These are phyloP conservation scores for Benincasa hispida DNA, from an alignment of 306 rosid genomes.

Conservation along the genomic window DNA sequence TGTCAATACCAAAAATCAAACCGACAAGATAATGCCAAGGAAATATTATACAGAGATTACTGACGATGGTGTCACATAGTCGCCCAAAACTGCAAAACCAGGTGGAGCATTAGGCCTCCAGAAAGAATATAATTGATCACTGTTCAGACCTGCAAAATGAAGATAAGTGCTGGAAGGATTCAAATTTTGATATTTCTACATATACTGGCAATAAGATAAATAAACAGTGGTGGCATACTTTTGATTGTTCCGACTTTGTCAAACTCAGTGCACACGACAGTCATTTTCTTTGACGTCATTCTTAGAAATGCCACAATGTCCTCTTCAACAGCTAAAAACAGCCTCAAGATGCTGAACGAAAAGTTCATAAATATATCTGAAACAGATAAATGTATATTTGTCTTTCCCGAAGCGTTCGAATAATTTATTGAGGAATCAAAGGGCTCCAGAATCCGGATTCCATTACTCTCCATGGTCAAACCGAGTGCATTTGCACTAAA, in stretches of 20 bases:
- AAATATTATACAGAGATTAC: slow-evolving; percentile 20
- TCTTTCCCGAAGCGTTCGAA: slow-evolving; percentile 82
- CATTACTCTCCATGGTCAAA: slow-evolving; percentile 90
- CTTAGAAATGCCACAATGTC: slow-evolving; percentile 79
- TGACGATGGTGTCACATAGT: slow-evolving; percentile 81
- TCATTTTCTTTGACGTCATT: slow-evolving; percentile 76
- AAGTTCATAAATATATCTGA: slow-evolving; percentile 90
- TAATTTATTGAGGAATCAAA: slow-evolving; percentile 73
- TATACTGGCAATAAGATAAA: neutral
- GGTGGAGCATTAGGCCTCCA: slow-evolving; percentile 98
- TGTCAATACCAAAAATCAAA: slow-evolving; percentile 8
- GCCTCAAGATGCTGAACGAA: slow-evolving; percentile 85
- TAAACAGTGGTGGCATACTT: slow-evolving; percentile 25
- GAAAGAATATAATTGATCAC: slow-evolving; percentile 64
- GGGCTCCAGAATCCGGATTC: slow-evolving; percentile 90
- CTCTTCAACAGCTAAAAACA: slow-evolving; percentile 89
- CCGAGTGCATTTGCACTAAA: slow-evolving; percentile 74
- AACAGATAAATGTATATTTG: slow-evolving; percentile 62
- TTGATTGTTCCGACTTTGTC: slow-evolving; percentile 79
- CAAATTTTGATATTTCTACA: slow-evolving; percentile 1
- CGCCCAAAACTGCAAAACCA: slow-evolving; percentile 92
- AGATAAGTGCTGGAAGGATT: neutral
- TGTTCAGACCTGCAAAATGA: slow-evolving; percentile 41
- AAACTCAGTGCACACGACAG: slow-evolving; percentile 79
- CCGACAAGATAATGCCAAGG: slow-evolving; percentile 1